Evolutionary conservation across 2,329 filamentous ascomycete species (phyloP), one percentile per base, ranked within the genome.

Genomic region (Penicillium sp.): DNA sequence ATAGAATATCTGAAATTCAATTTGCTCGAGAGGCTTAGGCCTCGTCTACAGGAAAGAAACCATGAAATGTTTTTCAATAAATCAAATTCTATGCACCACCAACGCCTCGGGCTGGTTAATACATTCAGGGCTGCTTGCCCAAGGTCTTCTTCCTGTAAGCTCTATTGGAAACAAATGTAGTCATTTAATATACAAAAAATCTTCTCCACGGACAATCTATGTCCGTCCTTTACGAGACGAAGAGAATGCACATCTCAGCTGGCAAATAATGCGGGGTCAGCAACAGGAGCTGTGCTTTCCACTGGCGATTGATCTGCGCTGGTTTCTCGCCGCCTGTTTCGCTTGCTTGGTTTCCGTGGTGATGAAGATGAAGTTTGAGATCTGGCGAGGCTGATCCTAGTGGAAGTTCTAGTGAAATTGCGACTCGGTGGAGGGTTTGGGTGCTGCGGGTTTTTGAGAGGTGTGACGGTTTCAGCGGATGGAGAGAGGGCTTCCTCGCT

Each of bases 401-500:
- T 55, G 6, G 61, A 46, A 40, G 56, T 59, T 48, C 58, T 50
- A 44, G 58, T 57, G 40, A 65, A 65, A 38, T 54, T 50, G 43
- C 58, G 53, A 26, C 39, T 63, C 10, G 43, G 44, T 10, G 57
- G 31, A 7, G 55, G 39, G 4, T 29, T 34, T 26, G 43, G 26
- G 24, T 52, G 9, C 50, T 58, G 38, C 7, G 34, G 32, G 46
- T 20, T 20, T 2, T 51, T 31, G 24, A 42, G 40, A 4, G 47
- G 10, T 40, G 48, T 43, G 14, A n/a, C 11, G 24, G 32, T 43
- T 43, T 38, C 39, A n/a, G n/a, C 37, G n/a, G 44, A 45, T 14
- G 54, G 37, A 44, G 46, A 39, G 46, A 57, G 43, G 56, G 35
- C 7, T 53, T 38, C 47, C 53, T 24, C 57, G 26, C 20, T 58